Base-by-base conservation (phyloP, 192 early-diverging fungal genomes). In the Diversispora epigaea region DNA sequence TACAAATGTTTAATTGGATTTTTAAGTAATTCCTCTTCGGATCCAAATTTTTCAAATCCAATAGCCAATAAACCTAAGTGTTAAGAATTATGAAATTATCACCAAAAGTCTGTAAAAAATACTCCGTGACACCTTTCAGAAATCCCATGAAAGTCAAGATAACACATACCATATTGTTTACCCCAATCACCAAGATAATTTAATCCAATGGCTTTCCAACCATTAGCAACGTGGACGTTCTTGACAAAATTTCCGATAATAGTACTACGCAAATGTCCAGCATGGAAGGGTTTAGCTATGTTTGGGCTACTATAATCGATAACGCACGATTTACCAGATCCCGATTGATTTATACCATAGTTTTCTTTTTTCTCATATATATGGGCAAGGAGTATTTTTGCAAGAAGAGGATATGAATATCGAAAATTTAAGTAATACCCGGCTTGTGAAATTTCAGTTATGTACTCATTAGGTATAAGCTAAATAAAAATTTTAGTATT, bases 141-240 rank as follows among this genome's bases (percentile, higher is more conserved):
- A n/a, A n/a, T n/a, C n/a, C n/a, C 62, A 17, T n/a, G 7, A 61
- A 77, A n/a, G n/a, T 40, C 19, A 69, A 50, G 73, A 5, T 19
- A 74, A 74, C 57, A 14, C 82, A 78, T 86, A 84, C 92, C 98
- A 79, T 95, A 99, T 85, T 98, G 97, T 83, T 97, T 99, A 72
- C 98, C 98, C 98, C 98, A 99, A 81, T 99, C 97, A 70, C 98
- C 98, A 44, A 99, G 84, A 82, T 99, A 97, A 87, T 99, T 99
- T 86, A 98, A 93, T 50, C 89, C 84, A 60, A 96, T 84, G n/a
- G 90, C 90, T n/a, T 94, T 90, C 85, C 91, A 95, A 10, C 96
- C 98, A 71, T 93, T 90, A 45, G 92, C 93, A 60, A 89, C 80
- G 80, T 94, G 86, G 21, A 92, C 86, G 64, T 96, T 93, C 77